Evolutionary conservation across 768 basidiomycete species (phyloP).

Genomic region (Pleurotus pulmonarius): DNA sequence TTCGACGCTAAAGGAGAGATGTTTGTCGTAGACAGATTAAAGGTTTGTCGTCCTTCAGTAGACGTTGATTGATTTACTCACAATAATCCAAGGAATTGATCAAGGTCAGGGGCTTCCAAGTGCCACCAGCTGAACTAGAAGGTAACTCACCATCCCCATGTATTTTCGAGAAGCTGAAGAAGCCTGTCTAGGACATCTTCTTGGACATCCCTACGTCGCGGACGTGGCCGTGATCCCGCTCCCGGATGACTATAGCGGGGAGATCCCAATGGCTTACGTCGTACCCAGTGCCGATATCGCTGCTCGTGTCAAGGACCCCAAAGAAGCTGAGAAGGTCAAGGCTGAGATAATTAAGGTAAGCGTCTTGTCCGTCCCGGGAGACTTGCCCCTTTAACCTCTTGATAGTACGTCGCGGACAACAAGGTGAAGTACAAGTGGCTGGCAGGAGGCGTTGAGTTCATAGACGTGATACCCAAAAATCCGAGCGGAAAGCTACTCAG

Average conservation of each 20-base stretch:
- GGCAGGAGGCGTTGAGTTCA: conserved; percentile 38
- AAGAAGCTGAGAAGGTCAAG: conserved; percentile 7
- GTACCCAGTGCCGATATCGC: conserved; percentile 44
- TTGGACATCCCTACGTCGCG: conserved; percentile 55
- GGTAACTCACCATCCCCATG: conserved; percentile 13
- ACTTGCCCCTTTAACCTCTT: background rate
- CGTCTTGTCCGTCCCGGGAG: background rate
- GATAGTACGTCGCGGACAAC: conserved; percentile 32
- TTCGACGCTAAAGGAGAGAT: conserved; percentile 42
- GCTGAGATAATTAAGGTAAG: conserved; percentile 1
- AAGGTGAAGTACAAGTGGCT: conserved; percentile 41
- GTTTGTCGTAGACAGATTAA: conserved; percentile 49
- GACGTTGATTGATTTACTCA: background rate
- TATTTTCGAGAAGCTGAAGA: too few relatives aligned
- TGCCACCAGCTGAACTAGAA: conserved; percentile 25
- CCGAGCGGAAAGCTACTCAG: conserved; percentile 16
- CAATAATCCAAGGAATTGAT: conserved; percentile 36
- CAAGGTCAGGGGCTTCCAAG: conserved; percentile 36
- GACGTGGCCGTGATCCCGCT: conserved; percentile 64
- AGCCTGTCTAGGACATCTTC: conserved; percentile 37
- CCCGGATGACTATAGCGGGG: conserved; percentile 69
- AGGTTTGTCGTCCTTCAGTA: conserved; percentile 20
- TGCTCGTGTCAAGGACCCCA: conserved; percentile 17
- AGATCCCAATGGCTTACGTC: conserved; percentile 68
- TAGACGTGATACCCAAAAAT: conserved; percentile 41